Percentiles rank a stretch among this genome's conserved stretches.
phyloP scores from a whole-genome alignment of 129 eudicot species.

The Smallanthus sonchifolius region DNA sequence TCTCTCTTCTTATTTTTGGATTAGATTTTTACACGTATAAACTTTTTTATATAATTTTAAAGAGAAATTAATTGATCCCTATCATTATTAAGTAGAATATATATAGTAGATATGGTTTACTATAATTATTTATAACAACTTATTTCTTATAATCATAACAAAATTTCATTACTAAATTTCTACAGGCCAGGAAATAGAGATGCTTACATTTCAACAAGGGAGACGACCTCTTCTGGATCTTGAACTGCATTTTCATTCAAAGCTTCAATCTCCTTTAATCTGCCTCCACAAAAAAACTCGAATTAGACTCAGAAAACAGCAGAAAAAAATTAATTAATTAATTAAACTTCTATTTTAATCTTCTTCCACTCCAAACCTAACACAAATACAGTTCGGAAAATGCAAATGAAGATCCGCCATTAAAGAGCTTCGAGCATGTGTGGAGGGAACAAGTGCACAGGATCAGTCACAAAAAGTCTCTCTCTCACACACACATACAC shows the following conservation, averaged over 20 bases:
- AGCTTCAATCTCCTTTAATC: constrained; percentile 30
- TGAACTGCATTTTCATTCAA: constrained; percentile 39
- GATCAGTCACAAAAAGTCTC: neutral
- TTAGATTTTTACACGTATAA: too few species aligned
- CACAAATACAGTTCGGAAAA: neutral
- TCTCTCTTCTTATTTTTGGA: neutral
- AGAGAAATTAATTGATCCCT: too few species aligned
- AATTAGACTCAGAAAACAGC: too few species aligned
- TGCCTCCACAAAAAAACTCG: neutral
- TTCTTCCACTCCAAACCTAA: neutral
- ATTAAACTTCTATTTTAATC: neutral
- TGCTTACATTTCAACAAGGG: constrained; percentile 35
- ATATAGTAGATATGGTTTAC: too few species aligned
- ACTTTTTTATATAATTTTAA: too few species aligned
- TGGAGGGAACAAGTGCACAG: too few species aligned
- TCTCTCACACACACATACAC: neutral
- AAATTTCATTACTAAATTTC: too few species aligned
- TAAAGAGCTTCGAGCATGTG: too few species aligned
- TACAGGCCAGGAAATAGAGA: neutral
- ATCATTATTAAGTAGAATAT: too few species aligned
- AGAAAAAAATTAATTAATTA: neutral
- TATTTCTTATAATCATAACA: too few species aligned
- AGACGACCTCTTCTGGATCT: constrained; percentile 32
- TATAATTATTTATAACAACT: too few species aligned
- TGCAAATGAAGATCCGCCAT: too few species aligned